Conservation (phyloP, 805 yeast species). For the Candida corydali region DNA sequence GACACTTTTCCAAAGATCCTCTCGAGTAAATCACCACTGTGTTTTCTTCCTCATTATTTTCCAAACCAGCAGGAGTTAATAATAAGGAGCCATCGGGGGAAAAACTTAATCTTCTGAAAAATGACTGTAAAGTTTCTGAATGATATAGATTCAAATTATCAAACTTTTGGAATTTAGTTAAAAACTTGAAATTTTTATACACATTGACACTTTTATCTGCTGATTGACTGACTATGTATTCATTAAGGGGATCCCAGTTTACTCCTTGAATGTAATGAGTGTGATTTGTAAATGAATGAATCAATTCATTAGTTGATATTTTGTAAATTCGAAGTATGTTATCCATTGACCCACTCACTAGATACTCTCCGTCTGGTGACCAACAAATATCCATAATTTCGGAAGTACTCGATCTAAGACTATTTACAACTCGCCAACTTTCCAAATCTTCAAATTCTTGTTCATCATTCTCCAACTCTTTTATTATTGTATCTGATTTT, state of each 20-base stretch:
- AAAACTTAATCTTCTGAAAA: conserved; percentile 80
- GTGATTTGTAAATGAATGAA: conserved; percentile 66
- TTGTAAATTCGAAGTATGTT: conserved; percentile 66
- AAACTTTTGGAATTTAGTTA: conserved; percentile 13
- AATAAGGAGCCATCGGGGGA: conserved; percentile 87
- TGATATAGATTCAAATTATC: conserved; percentile 48
- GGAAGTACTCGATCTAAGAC: conserved; percentile 56
- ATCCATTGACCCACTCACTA: conserved; percentile 92
- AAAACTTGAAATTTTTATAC: conserved; percentile 32
- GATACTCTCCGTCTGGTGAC: conserved; percentile 78
- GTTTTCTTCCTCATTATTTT: conserved; percentile 44
- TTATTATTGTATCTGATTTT: conserved; percentile 46
- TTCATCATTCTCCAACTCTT: conserved; percentile 47
- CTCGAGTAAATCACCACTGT: conserved; percentile 81
- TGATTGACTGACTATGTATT: conserved; percentile 78
- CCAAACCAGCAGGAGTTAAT: conserved; percentile 69
- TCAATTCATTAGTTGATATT: conserved; percentile 51
- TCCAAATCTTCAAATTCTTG: conserved; percentile 54
- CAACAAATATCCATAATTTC: conserved; percentile 91
- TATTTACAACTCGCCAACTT: conserved; percentile 64
- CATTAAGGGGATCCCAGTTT: conserved; percentile 86
- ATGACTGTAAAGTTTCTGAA: conserved; percentile 84
- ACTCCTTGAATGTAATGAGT: conserved; percentile 93
- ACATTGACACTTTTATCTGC: conserved; percentile 82
- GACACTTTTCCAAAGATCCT: conserved; percentile 60